Conservation (phyloP, 1,139 yeast species). For the Geotrichum cucujoidarum region DNA sequence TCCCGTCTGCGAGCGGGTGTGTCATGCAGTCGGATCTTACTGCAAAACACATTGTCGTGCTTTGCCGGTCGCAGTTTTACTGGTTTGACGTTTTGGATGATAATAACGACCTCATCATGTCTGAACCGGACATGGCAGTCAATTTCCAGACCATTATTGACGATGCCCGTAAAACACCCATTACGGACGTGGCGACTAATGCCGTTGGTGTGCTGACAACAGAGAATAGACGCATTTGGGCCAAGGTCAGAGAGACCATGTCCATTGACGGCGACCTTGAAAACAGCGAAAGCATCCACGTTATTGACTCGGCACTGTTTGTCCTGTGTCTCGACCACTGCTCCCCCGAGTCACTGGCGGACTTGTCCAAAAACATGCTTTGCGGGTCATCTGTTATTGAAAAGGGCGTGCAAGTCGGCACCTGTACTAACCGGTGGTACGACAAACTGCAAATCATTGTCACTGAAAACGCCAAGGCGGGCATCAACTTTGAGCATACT, state of each 20-base stretch:
- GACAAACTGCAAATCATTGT: conserved; percentile 85
- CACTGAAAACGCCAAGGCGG: conserved; percentile 89
- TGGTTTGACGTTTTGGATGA: conserved; percentile 89
- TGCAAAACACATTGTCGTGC: conserved; percentile 76
- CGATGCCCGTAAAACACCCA: conserved; percentile 60
- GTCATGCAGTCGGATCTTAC: conserved; percentile 74
- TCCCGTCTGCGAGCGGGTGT: conserved; percentile 77
- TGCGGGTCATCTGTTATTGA: conserved; percentile 79
- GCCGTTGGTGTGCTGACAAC: conserved; percentile 88
- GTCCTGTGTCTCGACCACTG: conserved; percentile 78
- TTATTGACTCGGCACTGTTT: conserved; percentile 76
- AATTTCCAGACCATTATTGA: conserved; percentile 71
- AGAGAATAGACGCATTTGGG: conserved; percentile 84
- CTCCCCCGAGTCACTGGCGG: conserved; percentile 59
- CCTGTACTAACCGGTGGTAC: conserved; percentile 93
- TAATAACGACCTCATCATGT: conserved; percentile 60
- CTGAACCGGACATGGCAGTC: conserved; percentile 68
- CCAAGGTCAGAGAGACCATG: conserved; percentile 55
- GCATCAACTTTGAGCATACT: conserved; percentile 89
- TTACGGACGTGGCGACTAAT: conserved; percentile 66
- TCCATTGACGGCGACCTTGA: conserved; percentile 27
- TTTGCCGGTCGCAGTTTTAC: conserved; percentile 81
- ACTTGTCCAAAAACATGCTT: conserved; percentile 73
- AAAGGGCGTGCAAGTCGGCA: conserved; percentile 85
- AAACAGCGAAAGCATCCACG: conserved; percentile 65